These are phyloP conservation scores for Jacaranda mimosifolia DNA, from an alignment of 257 asterid genomes.

Conservation along the genomic window DNA sequence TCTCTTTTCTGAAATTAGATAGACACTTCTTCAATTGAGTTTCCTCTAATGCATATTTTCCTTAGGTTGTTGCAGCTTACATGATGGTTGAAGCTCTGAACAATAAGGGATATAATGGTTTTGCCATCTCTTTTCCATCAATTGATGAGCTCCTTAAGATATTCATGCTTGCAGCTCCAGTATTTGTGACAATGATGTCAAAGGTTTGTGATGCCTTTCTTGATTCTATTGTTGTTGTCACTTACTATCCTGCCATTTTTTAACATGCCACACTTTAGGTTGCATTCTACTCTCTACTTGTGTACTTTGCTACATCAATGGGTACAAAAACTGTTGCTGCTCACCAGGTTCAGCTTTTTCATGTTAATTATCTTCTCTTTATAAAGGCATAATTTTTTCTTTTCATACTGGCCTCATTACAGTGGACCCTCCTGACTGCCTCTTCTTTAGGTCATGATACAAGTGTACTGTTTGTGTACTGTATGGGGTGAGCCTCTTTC, in stretches of 20 bases:
- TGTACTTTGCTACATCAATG: constrained; percentile 91
- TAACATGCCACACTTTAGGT: constrained; percentile 59
- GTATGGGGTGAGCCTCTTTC: constrained; percentile 97
- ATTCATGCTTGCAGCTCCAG: constrained; percentile 91
- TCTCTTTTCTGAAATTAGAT: constrained; percentile 10
- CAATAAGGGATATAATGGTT: constrained; percentile 86
- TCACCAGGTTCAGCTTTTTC: constrained; percentile 72
- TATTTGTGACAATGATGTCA: constrained; percentile 90
- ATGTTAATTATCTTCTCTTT: constrained; percentile 18
- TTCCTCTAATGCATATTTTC: constrained; percentile 33
- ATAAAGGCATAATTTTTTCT: constrained; percentile 26
- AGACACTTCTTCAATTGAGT: constrained; percentile 4
- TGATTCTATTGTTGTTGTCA: constrained; percentile 23
- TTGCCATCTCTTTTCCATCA: constrained; percentile 83
- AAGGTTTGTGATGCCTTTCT: constrained; percentile 63
- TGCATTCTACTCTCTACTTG: constrained; percentile 83
- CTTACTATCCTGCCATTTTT: constrained; percentile 30
- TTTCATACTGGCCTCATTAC: constrained; percentile 6
- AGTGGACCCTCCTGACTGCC: constrained; percentile 26
- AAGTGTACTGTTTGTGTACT: constrained; percentile 78
- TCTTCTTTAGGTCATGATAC: constrained; percentile 83
- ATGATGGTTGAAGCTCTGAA: constrained; percentile 87
- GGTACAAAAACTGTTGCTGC: constrained; percentile 85
- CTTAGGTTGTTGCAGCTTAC: constrained; percentile 92
- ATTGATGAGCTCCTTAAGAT: constrained; percentile 68